Evolutionary conservation across 768 basidiomycete species (phyloP).

Genomic region (Mycena epipterygia): DNA sequence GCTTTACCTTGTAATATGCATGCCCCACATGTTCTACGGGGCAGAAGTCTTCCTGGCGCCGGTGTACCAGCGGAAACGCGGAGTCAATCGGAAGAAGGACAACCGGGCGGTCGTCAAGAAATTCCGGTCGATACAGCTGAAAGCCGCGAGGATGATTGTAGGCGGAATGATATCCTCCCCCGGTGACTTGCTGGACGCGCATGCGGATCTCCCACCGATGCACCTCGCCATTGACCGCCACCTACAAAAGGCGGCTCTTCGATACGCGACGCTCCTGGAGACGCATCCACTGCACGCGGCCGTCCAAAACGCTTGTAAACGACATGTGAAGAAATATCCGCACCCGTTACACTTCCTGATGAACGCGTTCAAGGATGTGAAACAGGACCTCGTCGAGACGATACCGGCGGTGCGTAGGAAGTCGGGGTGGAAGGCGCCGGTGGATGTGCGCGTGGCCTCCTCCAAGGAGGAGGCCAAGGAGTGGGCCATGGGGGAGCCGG

Average conservation of each 20-base stretch:
- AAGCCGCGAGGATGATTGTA: background rate
- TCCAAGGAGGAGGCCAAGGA: no score
- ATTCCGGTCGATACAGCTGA: background rate
- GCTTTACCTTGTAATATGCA: background rate
- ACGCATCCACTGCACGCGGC: conserved; percentile 37
- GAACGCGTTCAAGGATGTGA: background rate
- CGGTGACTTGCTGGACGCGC: conserved; percentile 35
- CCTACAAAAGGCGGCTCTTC: conserved; percentile 32
- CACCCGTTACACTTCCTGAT: conserved; percentile 26
- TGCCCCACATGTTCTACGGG: background rate
- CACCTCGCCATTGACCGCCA: no score
- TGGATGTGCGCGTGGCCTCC: background rate
- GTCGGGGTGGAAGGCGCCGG: background rate
- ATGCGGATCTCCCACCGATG: conserved; percentile 40
- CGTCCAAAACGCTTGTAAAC: background rate
- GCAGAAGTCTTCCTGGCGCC: conserved; percentile 34
- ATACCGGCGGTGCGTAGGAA: conserved; percentile 15
- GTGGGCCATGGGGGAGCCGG: no score
- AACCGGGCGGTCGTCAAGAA: no score
- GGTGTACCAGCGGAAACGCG: background rate
- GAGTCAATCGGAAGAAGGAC: background rate
- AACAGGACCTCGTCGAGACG: conserved; percentile 14
- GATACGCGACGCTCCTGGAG: conserved; percentile 37
- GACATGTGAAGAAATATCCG: conserved; percentile 22
- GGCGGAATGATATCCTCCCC: background rate